Evolutionary conservation across 192 early-diverging fungal species (phyloP), one percentile per base, ranked within the genome.

Genomic region (Coemansia umbellata): DNA sequence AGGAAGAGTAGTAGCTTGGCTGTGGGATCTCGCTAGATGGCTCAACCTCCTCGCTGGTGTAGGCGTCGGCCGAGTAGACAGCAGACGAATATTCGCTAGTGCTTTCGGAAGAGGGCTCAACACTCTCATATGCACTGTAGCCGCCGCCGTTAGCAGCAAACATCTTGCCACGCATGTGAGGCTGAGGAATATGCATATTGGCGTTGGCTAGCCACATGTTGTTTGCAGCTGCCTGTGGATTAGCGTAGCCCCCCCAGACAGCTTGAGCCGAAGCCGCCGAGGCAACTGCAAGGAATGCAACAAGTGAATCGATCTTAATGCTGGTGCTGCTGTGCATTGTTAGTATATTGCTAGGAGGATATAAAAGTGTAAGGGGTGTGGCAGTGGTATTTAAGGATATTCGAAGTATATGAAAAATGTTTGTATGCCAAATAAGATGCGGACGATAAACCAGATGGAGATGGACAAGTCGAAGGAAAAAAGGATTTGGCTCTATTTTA

Each of bases 221-320:
- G 43, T 41, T 41, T 5, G 43, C 43, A 2, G 28, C 43, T 2
- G 43, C 43, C 26, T 45, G 43, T 28, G 43, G 23, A 26, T 45
- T 45, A 15, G 41, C 39, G 24, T 63, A 44, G 26, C 45, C 62
- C 15, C 24, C 53, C 67, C 62, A 73, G 32, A 27, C 51, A 0
- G 36, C n/a, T 24, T 66, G 44, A 8, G 69, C 50, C 8, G 58
- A 39, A 30, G 50, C 69, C 4, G 48, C 53, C 0, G 58, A 27
- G 0, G 40, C 43, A 3, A 51, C 50, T 40, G 69, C 63, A 15
- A 73, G 23, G n/a, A 66, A 32, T 18, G 54, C 62, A 26, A 66
- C 21, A 9, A 61, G 22, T 10, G 68, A 50, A 31, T 48, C 54
- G 27, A 73, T 37, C 44, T 73, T 73, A 44, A 66, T 60, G 41